Evolutionary conservation across 202 grass and related monocot species (phyloP).

Genomic region (Zoysia matrella): DNA sequence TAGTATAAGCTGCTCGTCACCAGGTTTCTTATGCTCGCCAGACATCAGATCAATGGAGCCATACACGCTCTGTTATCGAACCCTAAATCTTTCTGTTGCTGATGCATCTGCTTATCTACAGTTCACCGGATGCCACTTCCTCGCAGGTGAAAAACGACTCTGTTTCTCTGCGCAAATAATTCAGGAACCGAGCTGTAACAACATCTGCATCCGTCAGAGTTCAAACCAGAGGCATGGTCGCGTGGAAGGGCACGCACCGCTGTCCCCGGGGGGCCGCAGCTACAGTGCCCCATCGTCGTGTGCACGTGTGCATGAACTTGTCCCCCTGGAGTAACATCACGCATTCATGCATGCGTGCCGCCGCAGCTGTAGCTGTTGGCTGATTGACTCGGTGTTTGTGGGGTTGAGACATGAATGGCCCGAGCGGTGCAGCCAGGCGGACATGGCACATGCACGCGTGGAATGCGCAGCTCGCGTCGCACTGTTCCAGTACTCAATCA

Average conservation of each 20-base stretch:
- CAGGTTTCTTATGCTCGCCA: background rate
- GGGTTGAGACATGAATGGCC: slow-evolving; percentile 33
- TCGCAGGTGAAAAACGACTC: slow-evolving; percentile 17
- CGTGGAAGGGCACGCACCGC: slow-evolving; percentile 12
- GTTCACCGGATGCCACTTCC: background rate
- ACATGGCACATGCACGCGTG: slow-evolving; percentile 55
- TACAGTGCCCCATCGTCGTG: no score
- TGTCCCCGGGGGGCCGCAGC: no score
- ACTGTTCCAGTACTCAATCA: slow-evolving; percentile 41
- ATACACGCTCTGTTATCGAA: slow-evolving; percentile 8
- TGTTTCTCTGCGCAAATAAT: background rate
- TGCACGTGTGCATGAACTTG: slow-evolving; percentile 63
- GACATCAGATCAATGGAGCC: background rate
- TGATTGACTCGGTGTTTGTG: slow-evolving; percentile 46
- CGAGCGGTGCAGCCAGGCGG: slow-evolving; percentile 40
- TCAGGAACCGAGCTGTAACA: slow-evolving; percentile 26
- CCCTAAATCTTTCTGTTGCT: background rate
- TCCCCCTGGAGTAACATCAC: slow-evolving; percentile 49
- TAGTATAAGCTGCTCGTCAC: background rate
- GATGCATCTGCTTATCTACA: background rate
- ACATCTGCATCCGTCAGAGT: slow-evolving; percentile 26
- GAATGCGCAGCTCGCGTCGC: slow-evolving; percentile 8
- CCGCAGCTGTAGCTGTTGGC: slow-evolving; percentile 15
- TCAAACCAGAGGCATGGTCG: slow-evolving; percentile 35
- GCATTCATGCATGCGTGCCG: slow-evolving; percentile 45